Percentiles rank a stretch among this genome's conserved stretches.
Conservation (phyloP, 2,329 filamentous ascomycete genomes). For the Colletotrichum tofieldiae region DNA sequence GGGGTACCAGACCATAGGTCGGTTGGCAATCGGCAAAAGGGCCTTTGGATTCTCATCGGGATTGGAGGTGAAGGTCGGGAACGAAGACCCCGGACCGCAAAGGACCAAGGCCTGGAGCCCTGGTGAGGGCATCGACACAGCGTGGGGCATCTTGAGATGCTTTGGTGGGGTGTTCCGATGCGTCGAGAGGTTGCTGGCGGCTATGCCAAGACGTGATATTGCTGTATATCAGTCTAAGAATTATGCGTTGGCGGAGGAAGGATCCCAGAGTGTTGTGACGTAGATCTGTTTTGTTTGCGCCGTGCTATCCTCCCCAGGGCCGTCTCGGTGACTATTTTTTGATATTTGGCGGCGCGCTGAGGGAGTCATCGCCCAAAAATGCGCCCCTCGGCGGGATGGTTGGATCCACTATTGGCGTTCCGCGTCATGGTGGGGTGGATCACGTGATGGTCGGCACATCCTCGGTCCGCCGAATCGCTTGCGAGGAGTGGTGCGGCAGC, state of each 20-base stretch:
- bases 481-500: not conserved
- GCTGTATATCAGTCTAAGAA: not conserved
- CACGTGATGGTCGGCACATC: slow-evolving; percentile 33
- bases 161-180: slow-evolving; percentile 37
- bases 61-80: slow-evolving; percentile 86
- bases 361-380: slow-evolving; percentile 41
- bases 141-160: slow-evolving; percentile 77
- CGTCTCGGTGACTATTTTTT: slow-evolving; percentile 21
- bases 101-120: slow-evolving; percentile 88
- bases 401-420: slow-evolving; percentile 18
- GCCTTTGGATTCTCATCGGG: slow-evolving; percentile 88
- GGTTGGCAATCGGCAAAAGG: slow-evolving; percentile 85
- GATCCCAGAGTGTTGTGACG: not conserved
- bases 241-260: not conserved
- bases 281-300: not conserved
- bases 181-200: slow-evolving; percentile 4
- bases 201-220: not conserved
- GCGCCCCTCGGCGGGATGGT: slow-evolving; percentile 6
- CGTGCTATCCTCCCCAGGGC: slow-evolving; percentile 5
- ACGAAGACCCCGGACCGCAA: slow-evolving; percentile 85
- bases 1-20: slow-evolving; percentile 92
- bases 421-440: slow-evolving; percentile 25
- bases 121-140: slow-evolving; percentile 79
- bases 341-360: slow-evolving; percentile 13
- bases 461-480: slow-evolving; percentile 7